Evolutionary conservation across 495 filamentous ascomycete genomes (phyloP).

Genomic region (Lophiotrema nucula): DNA sequence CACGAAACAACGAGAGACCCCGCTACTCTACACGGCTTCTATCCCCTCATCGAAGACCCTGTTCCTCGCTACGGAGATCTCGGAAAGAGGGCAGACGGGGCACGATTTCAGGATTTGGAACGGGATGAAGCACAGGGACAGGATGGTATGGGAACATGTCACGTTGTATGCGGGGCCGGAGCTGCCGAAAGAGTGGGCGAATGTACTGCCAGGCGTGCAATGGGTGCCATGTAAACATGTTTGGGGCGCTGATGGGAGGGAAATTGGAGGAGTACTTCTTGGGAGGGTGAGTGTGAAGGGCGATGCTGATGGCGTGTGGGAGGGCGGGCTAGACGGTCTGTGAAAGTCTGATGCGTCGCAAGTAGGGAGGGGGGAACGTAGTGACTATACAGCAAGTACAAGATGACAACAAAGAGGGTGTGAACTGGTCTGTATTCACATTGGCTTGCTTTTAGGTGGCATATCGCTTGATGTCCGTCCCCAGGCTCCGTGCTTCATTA

Average conservation of each 20-base stretch:
- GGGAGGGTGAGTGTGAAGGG: not conserved
- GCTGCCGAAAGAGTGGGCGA: not conserved
- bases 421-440: too few relatives aligned
- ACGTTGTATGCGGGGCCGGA: constrained; percentile 11
- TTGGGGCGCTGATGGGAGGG: constrained; percentile 13
- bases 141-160: constrained; percentile 2
- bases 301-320: not conserved
- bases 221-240: constrained; percentile 27
- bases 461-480: too few relatives aligned
- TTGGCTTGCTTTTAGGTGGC: too few relatives aligned
- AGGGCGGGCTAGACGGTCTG: too few relatives aligned
- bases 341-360: too few relatives aligned
- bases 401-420: too few relatives aligned
- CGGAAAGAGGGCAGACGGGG: not conserved
- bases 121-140: not conserved
- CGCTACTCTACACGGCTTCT: not conserved
- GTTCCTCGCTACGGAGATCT: not conserved
- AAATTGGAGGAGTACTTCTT: constrained; percentile 8
- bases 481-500: too few relatives aligned
- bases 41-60: not conserved
- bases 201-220: not conserved
- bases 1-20: not conserved
- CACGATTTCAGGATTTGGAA: not conserved
- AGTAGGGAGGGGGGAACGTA: too few relatives aligned
- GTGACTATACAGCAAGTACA: too few relatives aligned